Evolutionary conservation across 2,329 filamentous ascomycete species (phyloP).

Genomic region (Trichoderma aggressivum): DNA sequence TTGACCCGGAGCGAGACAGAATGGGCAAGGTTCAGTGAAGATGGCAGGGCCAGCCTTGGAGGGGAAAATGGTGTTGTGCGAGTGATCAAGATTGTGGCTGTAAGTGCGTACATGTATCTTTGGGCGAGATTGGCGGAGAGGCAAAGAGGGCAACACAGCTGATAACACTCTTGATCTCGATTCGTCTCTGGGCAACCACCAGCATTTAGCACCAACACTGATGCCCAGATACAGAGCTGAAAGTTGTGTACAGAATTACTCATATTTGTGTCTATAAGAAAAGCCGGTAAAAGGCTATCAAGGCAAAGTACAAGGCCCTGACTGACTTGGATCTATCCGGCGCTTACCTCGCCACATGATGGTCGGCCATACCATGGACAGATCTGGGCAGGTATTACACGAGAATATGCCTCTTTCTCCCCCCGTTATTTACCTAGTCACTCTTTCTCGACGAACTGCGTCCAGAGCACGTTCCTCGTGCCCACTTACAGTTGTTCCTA

Average conservation of each 20-base stretch:
- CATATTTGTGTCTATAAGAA: no score
- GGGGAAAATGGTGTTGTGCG: background rate
- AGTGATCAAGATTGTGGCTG: background rate
- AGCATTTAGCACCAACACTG: background rate
- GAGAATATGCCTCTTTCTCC: slow-evolving; percentile 27
- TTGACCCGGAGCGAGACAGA: background rate
- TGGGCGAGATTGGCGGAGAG: background rate
- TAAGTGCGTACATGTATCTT: background rate
- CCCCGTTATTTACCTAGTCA: slow-evolving; percentile 25
- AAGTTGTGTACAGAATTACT: no score
- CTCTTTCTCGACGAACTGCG: slow-evolving; percentile 29
- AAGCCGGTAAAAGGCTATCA: background rate
- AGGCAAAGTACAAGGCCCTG: background rate
- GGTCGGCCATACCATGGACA: slow-evolving; percentile 7
- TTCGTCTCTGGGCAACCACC: background rate
- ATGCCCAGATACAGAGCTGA: background rate
- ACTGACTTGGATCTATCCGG: background rate
- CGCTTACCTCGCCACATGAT: slow-evolving; percentile 14
- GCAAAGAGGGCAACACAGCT: background rate
- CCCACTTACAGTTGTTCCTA: slow-evolving; percentile 25
- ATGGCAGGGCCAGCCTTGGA: background rate
- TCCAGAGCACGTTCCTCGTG: slow-evolving; percentile 32
- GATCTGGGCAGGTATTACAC: slow-evolving; percentile 14
- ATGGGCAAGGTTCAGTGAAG: background rate
- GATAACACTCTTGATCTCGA: background rate